phyloP scores from a whole-genome alignment of 441 rosid species.

The Brassica hybrid region DNA sequence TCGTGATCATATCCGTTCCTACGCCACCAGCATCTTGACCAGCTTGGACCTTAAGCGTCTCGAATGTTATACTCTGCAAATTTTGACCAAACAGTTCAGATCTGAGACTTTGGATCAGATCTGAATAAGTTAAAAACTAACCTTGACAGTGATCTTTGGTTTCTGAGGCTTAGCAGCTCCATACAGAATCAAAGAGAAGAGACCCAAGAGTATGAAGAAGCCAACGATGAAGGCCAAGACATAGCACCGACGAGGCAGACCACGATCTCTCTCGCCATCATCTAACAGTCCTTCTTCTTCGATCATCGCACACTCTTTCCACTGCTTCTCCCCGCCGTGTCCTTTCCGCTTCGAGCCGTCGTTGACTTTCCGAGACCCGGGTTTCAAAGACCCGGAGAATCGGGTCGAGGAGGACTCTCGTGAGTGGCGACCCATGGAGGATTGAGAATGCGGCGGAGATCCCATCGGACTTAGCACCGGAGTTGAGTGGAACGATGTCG shows the following conservation, averaged over 20 bases:
- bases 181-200: constrained; percentile 83
- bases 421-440: constrained; percentile 88
- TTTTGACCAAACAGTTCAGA: constrained; percentile 3
- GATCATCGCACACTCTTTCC: constrained; percentile 77
- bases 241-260: constrained; percentile 84
- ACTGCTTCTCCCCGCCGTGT: constrained; percentile 61
- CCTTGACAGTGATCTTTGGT: constrained; percentile 86
- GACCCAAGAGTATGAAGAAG: constrained; percentile 73
- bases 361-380: constrained; percentile 90
- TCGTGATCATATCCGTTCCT: constrained; percentile 83
- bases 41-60: constrained; percentile 82
- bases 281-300: constrained; percentile 95
- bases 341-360: constrained; percentile 57
- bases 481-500: constrained; percentile 93
- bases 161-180: constrained; percentile 85
- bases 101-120: background rate
- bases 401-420: constrained; percentile 89
- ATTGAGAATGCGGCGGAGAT: constrained; percentile 93
- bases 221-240: constrained; percentile 72
- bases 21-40: constrained; percentile 88
- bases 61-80: constrained; percentile 72
- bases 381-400: constrained; percentile 88
- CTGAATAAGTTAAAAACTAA: background rate
- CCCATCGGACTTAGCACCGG: constrained; percentile 89
- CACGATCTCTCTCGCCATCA: constrained; percentile 68